Conservation (phyloP, 176 grass and related monocot genomes). For the Sorghum bicolor region DNA sequence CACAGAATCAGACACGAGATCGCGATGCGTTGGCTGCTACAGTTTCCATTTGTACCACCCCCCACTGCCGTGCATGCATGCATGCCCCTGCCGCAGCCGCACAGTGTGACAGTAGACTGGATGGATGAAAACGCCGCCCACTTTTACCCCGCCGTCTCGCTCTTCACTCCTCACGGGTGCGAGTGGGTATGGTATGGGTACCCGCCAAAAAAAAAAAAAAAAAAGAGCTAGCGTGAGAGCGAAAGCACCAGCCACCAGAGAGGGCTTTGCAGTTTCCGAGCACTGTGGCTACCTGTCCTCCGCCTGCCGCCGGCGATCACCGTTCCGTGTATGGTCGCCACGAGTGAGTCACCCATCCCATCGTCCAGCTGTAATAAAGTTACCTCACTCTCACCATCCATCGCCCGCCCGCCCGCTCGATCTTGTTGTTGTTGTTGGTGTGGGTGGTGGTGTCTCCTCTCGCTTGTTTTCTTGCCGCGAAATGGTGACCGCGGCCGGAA, state of each 20-base stretch:
- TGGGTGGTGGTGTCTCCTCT: background rate
- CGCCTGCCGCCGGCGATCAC: background rate
- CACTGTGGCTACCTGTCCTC: conserved; percentile 43
- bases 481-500: background rate
- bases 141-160: background rate
- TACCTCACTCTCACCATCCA: background rate
- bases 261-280: conserved; percentile 35
- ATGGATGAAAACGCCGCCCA: background rate
- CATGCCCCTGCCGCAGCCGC: too few species aligned
- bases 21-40: conserved; percentile 25
- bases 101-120: background rate
- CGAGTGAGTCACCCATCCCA: background rate
- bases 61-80: background rate
- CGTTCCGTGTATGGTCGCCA: conserved; percentile 14
- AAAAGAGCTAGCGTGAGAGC: background rate
- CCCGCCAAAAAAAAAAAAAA: background rate
- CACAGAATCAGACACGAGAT: conserved; percentile 27
- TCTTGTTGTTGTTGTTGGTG: background rate
- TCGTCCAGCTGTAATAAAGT: background rate
- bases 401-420: background rate
- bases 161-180: background rate
- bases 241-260: background rate
- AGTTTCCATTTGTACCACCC: conserved; percentile 4
- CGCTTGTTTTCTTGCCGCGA: background rate
- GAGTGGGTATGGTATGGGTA: background rate